Evolutionary conservation across 1,284 basidiomycete species (phyloP), one percentile per base, ranked within the genome.

Genomic region (Sporisorium exsertum): DNA sequence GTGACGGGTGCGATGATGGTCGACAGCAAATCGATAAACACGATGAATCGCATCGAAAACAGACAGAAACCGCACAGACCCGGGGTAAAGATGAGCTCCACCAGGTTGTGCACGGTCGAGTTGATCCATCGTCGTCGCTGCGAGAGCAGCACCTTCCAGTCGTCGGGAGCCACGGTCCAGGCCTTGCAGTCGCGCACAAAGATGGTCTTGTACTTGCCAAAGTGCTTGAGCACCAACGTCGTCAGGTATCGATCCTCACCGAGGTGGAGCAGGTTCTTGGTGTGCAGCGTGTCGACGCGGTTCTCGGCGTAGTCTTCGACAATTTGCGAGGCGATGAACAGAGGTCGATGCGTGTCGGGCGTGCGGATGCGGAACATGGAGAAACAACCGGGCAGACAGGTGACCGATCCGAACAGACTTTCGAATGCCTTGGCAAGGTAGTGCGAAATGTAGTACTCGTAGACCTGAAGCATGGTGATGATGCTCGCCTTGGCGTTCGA

Each of bases 121-220:
- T 99, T 99, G 88, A 99, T 99, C 97, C 97, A 99, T 81, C 95
- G 92, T 88, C 95, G 92, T 88, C 95, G 91, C 86, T 99, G 96
- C 12, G 94, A 97, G n/a, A 99, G 88, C 75, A 99, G 87, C 50
- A 99, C 92, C 84, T 92, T 92, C 94, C 94, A 97, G 80, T 94
- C 92, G 89, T 93, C 1, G 4, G 85, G 85, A 5, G 85, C 85
- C 1, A 83, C 74, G 20, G 87, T 87, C 75, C 77, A 72, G 4
- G 95, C 95, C 84, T 94, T 92, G 1, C 95, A 95, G 84, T 98
- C 95, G 18, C 93, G 91, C 32, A 95, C 90, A 83, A 98, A 98
- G 84, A 95, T 94, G 13, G 95, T 97, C 89, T 95, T 97, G 78
- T 71, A 82, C 49, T 76, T 72, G 18, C 79, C 80, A 65, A 84